Base-by-base conservation (phyloP, 257 asterid genomes). In the Prunella vulgaris region DNA sequence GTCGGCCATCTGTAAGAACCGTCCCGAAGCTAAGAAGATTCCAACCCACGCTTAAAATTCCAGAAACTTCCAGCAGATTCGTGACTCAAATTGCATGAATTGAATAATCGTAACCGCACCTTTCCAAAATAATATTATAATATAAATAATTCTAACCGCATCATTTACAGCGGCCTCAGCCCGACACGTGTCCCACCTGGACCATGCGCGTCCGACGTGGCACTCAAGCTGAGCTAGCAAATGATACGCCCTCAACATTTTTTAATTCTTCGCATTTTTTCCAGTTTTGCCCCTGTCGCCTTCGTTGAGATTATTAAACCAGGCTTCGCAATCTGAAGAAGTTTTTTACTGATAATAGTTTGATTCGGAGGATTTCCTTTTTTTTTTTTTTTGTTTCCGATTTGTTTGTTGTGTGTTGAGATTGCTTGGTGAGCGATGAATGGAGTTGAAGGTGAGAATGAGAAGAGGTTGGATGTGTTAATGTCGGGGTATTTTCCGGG, bases 401-500 rank as follows among this genome's bases (percentile, higher is more conserved):
- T 15, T 49, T 49, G 28, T 51, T 18, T 51, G 46, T 10, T 56
- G 17, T 56, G 9, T 53, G 48, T 20, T 24, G 35, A 32, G 51
- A 4, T 32, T 37, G 32, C 7, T 27, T 5, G 10, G 37, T 18
- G 46, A 66, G 78, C 70, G 18, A 88, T 85, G 92, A 82, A 69
- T 37, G 82, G 77, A 59, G 77, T 14, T 61, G 80, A 37, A 63
- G 77, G 32, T 40, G 33, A 59, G 40, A 52, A 42, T 12, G 72
- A 75, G 81, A 80, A 61, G 69, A 76, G 72, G 78, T 51, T 52
- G 58, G 83, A 72, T 79, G 87, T 87, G 79, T 74, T 89, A 68
- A 84, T 87, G 92, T 84, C 89, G 80, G 96, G 96, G 7, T 87
- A 89, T 76, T 82, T 89, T 52, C 96, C 95, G 3, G 95, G 96